Evolutionary conservation across 306 rosid genomes (phyloP).

Genomic region (Morella rubra): DNA sequence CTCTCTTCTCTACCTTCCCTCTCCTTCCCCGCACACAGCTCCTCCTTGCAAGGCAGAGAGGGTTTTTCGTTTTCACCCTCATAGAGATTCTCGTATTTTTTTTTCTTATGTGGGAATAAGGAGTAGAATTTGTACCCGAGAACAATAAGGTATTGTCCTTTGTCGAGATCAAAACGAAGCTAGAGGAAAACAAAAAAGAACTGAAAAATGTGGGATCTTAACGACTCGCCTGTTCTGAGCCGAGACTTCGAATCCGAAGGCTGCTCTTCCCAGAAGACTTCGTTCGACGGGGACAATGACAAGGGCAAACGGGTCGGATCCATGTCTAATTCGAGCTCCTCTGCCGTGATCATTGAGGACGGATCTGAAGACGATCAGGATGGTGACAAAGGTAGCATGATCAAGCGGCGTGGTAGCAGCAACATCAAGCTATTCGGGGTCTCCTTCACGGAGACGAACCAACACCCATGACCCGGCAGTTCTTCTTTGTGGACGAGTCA

Average conservation of each 20-base stretch:
- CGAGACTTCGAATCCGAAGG: conserved; percentile 60
- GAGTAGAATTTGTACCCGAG: neutral
- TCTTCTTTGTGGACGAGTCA: conserved; percentile 67
- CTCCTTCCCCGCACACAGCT: conserved; percentile 9
- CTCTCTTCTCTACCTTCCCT: conserved; percentile 12
- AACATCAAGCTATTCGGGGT: conserved; percentile 61
- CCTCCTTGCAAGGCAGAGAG: neutral
- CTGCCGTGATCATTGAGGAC: conserved; percentile 61
- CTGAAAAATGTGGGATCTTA: conserved; percentile 95
- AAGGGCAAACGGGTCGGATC: conserved; percentile 81
- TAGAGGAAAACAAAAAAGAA: neutral
- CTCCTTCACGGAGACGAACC: conserved; percentile 47
- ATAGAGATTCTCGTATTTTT: too few species aligned
- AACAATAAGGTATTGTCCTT: conserved; percentile 10
- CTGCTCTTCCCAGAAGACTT: conserved; percentile 60
- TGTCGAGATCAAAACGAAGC: neutral
- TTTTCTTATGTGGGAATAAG: neutral
- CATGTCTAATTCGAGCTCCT: conserved; percentile 84
- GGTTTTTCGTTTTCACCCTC: neutral
- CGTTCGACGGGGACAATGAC: conserved; percentile 62
- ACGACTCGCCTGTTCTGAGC: conserved; percentile 75
- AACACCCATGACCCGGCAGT: conserved; percentile 66
- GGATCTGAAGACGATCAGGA: conserved; percentile 76
- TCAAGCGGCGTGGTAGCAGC: conserved; percentile 24
- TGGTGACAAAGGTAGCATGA: conserved; percentile 16